These are phyloP conservation scores for Centaurea solstitialis DNA, from an alignment of 129 eudicot species.

Conservation along the genomic window DNA sequence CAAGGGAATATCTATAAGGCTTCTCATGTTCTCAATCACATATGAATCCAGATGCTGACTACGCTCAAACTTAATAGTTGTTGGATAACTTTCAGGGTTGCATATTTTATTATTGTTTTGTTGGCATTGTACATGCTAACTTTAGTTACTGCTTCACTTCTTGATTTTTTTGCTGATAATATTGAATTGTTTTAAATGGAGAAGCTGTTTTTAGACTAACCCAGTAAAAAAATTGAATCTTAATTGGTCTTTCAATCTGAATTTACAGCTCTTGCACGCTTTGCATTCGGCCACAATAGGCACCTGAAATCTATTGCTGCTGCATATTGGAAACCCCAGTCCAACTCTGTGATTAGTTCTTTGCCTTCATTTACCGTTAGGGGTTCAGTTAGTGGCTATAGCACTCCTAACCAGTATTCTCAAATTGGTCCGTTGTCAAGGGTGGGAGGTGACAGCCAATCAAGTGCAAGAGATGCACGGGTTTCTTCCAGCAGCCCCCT, in stretches of 20 bases:
- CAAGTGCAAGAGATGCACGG: conserved; percentile 58
- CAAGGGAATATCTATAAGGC: neutral
- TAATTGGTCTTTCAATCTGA: neutral
- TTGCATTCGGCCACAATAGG: conserved; percentile 93
- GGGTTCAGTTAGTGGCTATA: conserved; percentile 70
- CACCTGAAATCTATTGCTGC: conserved; percentile 92
- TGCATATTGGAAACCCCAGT: conserved; percentile 82
- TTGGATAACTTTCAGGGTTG: neutral
- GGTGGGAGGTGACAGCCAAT: conserved; percentile 64
- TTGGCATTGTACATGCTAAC: neutral
- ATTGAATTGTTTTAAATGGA: neutral
- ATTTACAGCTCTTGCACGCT: conserved; percentile 85
- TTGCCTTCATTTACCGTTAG: conserved; percentile 62
- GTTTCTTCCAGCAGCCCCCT: conserved; percentile 88
- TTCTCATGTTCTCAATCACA: neutral
- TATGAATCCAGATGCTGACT: neutral
- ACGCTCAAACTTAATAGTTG: neutral
- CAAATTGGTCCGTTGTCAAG: conserved; percentile 71
- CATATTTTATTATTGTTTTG: neutral
- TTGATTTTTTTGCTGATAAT: neutral
- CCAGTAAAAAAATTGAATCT: neutral
- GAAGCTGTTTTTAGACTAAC: neutral
- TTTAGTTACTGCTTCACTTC: neutral
- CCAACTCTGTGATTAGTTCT: conserved; percentile 64
- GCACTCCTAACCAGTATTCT: conserved; percentile 74